Evolutionary conservation across 441 rosid species (phyloP), one percentile per base, ranked within the genome.

Genomic region (Macaranga tanarius): DNA sequence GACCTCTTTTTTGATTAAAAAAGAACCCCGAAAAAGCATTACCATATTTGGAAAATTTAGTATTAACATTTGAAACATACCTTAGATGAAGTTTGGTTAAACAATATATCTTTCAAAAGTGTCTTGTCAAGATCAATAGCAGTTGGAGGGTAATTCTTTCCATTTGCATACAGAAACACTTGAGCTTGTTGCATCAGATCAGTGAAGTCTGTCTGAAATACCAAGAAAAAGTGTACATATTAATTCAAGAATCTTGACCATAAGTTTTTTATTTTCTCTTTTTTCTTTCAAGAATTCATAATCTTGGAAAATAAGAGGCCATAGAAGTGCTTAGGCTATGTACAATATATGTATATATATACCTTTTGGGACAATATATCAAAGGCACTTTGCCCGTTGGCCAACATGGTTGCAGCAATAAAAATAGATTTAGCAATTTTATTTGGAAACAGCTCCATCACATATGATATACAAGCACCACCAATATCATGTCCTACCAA

Each of bases 401-500:
- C 75, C 62, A 88, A 67, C 98, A 93, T 89, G 23, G 93, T 84
- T 5, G 98, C 97, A 40, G 93, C 90, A 50, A 93, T 76, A 72
- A 82, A 93, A 71, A 92, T 75, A 45, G 95, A 88, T 82, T 89
- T 93, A 2, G 92, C 81, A 62, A 93, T 79, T 84, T 84, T 89
- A 2, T 59, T 73, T 65, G 98, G 93, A 83, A 89, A 89, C 75
- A 87, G 60, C 79, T 93, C 98, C 96, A 92, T 90, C 61, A 81
- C 92, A 72, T 84, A 85, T 7, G 93, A 89, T 64, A 88, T 65
- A 72, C 98, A 93, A 44, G 97, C 90, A 69, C 98, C 98, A 44
- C 97, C 98, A 60, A 93, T 82, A 80, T 91, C 97, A 42, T 93
- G 98, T 48, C 96, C 96, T 5, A 87, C 95, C 91, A 93, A 80